Evolutionary conservation across 2,329 filamentous ascomycete genomes (phyloP).

Genomic region (Cucurbitaria berberidis): DNA sequence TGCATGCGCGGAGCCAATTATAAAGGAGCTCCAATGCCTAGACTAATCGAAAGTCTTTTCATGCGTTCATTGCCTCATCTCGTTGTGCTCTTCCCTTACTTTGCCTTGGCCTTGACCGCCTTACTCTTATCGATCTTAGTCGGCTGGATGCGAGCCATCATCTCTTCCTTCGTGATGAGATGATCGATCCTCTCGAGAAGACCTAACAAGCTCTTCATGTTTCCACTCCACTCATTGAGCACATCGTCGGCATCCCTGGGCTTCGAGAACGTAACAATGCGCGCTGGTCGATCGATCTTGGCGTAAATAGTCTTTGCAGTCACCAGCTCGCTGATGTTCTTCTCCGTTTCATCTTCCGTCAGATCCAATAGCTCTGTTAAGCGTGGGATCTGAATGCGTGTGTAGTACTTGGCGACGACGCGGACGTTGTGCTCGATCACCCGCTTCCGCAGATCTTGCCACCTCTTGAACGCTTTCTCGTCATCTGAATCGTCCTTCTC

Average conservation of each 20-base stretch:
- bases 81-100: slow-evolving; percentile 19
- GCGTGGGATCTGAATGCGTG: slow-evolving; percentile 89
- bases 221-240: slow-evolving; percentile 97
- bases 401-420: slow-evolving; percentile 98
- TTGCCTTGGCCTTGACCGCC: slow-evolving; percentile 46
- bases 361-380: slow-evolving; percentile 90
- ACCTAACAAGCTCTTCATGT: slow-evolving; percentile 92
- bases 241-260: slow-evolving; percentile 94
- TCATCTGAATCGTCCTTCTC: slow-evolving; percentile 69
- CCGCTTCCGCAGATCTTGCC: slow-evolving; percentile 94
- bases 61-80: slow-evolving; percentile 4
- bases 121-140: slow-evolving; percentile 53
- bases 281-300: slow-evolving; percentile 92
- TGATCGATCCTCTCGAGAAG: slow-evolving; percentile 92
- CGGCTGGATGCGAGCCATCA: slow-evolving; percentile 97
- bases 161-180: slow-evolving; percentile 99
- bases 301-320: slow-evolving; percentile 98
- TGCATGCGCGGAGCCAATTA: slow-evolving; percentile 34
- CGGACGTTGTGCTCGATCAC: slow-evolving; percentile 99
- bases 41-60: slow-evolving; percentile 36
- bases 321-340: slow-evolving; percentile 97
- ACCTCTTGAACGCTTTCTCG: slow-evolving; percentile 81
- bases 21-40: slow-evolving; percentile 37
- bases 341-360: slow-evolving; percentile 94
- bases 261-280: slow-evolving; percentile 92